phyloP scores from a whole-genome alignment of 2,329 filamentous ascomycete genomes.

The Trichoderma atrobrunneum region DNA sequence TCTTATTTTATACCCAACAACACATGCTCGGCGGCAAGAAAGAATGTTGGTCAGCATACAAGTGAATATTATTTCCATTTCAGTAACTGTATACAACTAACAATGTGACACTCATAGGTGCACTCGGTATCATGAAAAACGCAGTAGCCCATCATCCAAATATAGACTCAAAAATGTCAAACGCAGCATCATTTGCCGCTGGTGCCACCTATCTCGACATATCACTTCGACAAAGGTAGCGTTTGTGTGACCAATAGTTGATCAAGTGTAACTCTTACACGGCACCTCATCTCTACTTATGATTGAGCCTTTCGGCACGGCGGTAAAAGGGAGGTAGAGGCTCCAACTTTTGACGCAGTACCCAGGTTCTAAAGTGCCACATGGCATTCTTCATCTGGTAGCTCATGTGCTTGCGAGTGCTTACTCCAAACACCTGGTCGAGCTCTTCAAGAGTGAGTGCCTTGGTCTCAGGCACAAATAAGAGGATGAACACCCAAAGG shows the following conservation, averaged over 20 bases:
- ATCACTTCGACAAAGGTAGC: neutral
- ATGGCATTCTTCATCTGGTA: constrained; percentile 36
- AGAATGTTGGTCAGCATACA: neutral
- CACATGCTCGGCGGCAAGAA: neutral
- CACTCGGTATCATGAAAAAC: constrained; percentile 2
- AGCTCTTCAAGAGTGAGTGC: constrained; percentile 50
- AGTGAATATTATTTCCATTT: neutral
- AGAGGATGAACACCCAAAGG: constrained; percentile 47
- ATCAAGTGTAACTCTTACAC: neutral
- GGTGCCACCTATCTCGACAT: neutral
- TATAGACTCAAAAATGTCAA: neutral
- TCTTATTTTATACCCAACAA: neutral
- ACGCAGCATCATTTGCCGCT: neutral
- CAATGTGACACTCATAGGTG: neutral
- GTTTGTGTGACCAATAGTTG: neutral
- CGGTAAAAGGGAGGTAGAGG: constrained; percentile 20
- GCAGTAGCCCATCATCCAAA: neutral
- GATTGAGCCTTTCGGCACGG: constrained; percentile 1
- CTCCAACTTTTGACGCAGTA: constrained; percentile 21
- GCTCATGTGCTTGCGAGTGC: constrained; percentile 38
- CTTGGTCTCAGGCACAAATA: constrained; percentile 51
- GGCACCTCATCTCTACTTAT: neutral
- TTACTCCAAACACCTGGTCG: constrained; percentile 47
- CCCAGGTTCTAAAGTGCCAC: constrained; percentile 20
- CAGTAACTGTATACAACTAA: neutral